These are phyloP conservation scores for Tephrocybe sp. DNA, from an alignment of 768 basidiomycete species.

Conservation along the genomic window DNA sequence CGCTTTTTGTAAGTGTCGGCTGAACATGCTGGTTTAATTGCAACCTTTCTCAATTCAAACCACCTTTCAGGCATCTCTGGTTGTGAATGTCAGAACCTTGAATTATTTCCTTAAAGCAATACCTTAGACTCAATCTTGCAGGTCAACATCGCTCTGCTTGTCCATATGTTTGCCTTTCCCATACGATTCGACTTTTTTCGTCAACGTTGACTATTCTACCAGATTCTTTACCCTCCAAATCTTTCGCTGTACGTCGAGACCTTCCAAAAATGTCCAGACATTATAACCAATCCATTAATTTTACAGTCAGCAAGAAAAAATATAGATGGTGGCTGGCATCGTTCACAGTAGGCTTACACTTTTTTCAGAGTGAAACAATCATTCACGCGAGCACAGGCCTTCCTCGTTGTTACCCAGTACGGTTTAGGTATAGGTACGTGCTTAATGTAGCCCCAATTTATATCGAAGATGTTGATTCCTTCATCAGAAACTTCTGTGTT, in stretches of 20 bases:
- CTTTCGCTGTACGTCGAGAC: neutral
- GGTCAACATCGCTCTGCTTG: neutral
- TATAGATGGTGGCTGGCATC: constrained; percentile 3
- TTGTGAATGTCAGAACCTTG: neutral
- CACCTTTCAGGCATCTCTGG: neutral
- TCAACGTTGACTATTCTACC: neutral
- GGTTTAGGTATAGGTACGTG: neutral
- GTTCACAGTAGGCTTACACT: neutral
- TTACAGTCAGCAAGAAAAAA: neutral
- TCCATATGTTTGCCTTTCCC: neutral
- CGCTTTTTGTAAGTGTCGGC: neutral
- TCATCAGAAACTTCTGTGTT: neutral
- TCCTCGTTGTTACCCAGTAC: neutral
- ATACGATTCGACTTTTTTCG: neutral
- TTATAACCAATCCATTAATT: too few species aligned
- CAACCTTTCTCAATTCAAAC: neutral
- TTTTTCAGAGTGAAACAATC: neutral
- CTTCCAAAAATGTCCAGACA: neutral
- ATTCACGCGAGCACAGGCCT: neutral
- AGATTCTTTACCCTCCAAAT: constrained; percentile 7
- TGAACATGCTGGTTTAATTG: neutral
- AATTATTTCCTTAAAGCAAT: neutral
- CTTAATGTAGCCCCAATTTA: neutral
- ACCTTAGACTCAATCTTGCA: neutral
- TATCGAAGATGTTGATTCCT: neutral